phyloP scores from a whole-genome alignment of 1,284 basidiomycete genomes.

The Ustilago cynodontis region DNA sequence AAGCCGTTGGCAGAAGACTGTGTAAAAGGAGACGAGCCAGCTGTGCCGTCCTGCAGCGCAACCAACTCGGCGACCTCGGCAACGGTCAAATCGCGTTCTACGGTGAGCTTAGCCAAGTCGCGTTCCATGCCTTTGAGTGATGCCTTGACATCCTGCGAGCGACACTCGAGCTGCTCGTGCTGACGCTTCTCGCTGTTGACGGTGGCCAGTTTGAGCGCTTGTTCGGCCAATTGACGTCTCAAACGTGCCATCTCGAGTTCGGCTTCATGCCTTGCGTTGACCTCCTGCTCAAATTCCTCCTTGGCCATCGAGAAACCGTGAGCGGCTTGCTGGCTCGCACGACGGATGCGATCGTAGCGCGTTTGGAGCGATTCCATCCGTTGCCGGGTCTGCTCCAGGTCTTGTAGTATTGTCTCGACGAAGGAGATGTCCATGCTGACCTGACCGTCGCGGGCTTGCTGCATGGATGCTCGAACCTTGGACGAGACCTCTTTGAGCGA shows the following conservation, averaged over 20 bases:
- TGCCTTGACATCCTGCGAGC: conserved; percentile 82
- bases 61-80: conserved; percentile 93
- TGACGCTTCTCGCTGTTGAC: conserved; percentile 79
- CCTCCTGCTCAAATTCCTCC: conserved; percentile 90
- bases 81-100: conserved; percentile 88
- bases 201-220: conserved; percentile 85
- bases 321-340: conserved; percentile 85
- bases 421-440: conserved; percentile 81
- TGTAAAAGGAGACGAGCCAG: conserved; percentile 10
- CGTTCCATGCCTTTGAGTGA: conserved; percentile 83
- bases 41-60: conserved; percentile 75
- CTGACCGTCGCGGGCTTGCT: conserved; percentile 75
- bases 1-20: conserved; percentile 13
- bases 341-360: conserved; percentile 86
- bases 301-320: conserved; percentile 91
- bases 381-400: conserved; percentile 78
- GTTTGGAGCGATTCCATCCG: conserved; percentile 79
- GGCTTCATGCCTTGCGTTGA: conserved; percentile 85
- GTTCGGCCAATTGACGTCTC: conserved; percentile 85
- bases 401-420: conserved; percentile 79
- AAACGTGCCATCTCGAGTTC: conserved; percentile 90
- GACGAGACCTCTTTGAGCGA: conserved; percentile 57
- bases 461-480: conserved; percentile 77
- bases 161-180: conserved; percentile 81
- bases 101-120: conserved; percentile 86